Percentiles rank a stretch among this genome's conserved stretches.
Evolutionary conservation across 495 filamentous ascomycete species (phyloP).

Genomic region (Tuber magnatum): DNA sequence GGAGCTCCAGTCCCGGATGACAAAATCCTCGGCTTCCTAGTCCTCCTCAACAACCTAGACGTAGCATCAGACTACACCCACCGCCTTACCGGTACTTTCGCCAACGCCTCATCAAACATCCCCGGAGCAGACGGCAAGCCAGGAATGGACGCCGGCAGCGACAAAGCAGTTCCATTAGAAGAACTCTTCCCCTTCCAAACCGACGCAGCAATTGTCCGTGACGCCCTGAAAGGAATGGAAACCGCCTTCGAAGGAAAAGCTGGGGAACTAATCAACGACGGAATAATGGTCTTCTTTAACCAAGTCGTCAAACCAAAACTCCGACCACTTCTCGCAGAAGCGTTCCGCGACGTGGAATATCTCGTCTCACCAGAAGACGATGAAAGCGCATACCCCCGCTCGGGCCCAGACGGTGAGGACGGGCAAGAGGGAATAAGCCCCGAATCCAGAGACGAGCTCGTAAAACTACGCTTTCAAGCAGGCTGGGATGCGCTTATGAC

Average conservation of each 20-base stretch:
- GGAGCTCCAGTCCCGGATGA: constrained; percentile 76
- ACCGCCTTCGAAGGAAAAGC: constrained; percentile 66
- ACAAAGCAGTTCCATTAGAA: constrained; percentile 45
- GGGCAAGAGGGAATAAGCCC: constrained; percentile 49
- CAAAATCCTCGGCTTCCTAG: constrained; percentile 73
- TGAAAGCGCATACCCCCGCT: neutral
- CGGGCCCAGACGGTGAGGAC: constrained; percentile 45
- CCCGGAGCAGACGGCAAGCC: constrained; percentile 17
- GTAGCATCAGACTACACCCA: constrained; percentile 78
- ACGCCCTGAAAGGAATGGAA: constrained; percentile 61
- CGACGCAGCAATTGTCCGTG: constrained; percentile 60
- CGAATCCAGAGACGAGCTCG: constrained; percentile 50
- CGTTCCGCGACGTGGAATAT: constrained; percentile 91
- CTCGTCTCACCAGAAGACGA: constrained; percentile 36
- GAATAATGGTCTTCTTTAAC: constrained; percentile 74
- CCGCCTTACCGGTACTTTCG: constrained; percentile 58
- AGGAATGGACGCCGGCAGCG: constrained; percentile 30
- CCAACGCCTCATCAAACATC: constrained; percentile 8
- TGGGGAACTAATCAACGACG: constrained; percentile 72
- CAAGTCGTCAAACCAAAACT: constrained; percentile 80
- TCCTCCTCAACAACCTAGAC: constrained; percentile 93
- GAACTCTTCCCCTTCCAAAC: constrained; percentile 70
- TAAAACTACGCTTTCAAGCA: constrained; percentile 65
- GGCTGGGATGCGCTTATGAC: constrained; percentile 78
- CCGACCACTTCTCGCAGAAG: constrained; percentile 73